A percentile compares a stretch with the other conserved stretches of the same genome.
phyloP scores from a whole-genome alignment of 331 rosid genomes.

The Spiraea crenata region DNA sequence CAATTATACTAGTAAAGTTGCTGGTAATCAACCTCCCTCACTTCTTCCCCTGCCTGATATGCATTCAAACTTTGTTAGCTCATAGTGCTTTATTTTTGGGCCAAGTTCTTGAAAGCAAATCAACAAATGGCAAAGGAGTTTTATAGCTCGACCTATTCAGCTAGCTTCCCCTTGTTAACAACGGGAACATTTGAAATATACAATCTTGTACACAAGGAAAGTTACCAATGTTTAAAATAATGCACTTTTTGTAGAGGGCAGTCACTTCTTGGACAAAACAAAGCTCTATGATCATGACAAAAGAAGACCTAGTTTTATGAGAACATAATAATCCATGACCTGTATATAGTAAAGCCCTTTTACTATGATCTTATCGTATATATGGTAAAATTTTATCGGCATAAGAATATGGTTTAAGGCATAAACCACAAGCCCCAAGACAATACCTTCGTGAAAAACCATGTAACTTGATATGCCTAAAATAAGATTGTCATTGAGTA shows the following conservation, averaged over 20 bases:
- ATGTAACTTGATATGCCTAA: conserved; percentile 12
- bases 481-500: neutral
- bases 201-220: conserved; percentile 6
- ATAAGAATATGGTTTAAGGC: neutral
- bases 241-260: no score
- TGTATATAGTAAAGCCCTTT: neutral
- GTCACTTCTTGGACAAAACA: conserved; percentile 13
- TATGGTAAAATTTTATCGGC: conserved; percentile 8
- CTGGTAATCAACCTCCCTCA: neutral
- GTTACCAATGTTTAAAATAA: neutral
- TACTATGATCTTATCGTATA: conserved; percentile 7
- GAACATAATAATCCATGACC: conserved; percentile 14
- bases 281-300: neutral
- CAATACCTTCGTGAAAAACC: conserved; percentile 14
- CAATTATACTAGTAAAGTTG: conserved; percentile 18
- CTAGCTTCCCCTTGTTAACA: conserved; percentile 41
- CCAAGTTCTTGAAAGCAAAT: conserved; percentile 33
- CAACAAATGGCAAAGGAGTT: conserved; percentile 17
- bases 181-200: conserved; percentile 19
- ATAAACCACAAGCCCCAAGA: neutral
- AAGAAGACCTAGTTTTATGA: conserved; percentile 36
- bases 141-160: conserved; percentile 26
- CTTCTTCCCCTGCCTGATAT: neutral
- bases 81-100: conserved; percentile 12
- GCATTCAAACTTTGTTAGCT: conserved; percentile 1